Evolutionary conservation across 768 basidiomycete species (phyloP), one percentile per base, ranked within the genome.

Genomic region (Leccinum incarnatum): DNA sequence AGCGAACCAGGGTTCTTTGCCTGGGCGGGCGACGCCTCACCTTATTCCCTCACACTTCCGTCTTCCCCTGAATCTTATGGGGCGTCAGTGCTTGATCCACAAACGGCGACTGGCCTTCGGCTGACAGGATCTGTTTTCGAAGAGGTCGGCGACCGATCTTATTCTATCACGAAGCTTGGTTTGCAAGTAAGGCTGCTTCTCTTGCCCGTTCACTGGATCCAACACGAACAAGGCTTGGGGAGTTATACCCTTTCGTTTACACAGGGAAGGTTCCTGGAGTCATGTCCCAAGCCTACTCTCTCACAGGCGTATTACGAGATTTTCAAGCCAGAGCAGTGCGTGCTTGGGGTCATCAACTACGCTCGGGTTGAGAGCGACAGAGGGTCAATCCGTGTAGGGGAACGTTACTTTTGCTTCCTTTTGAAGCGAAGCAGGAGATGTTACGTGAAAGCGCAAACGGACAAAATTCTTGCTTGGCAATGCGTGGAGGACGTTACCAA

Each of bases 271-370:
- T 63, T 63, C 48, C 19, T 54, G 32, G 62, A 63, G 21, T 52
- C 57, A 10, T 19, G 19, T 17, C 62, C 62, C 2, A 17, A 29
- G 14, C 62, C 62, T 8, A 55, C 51, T 2, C 56, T 63, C 29
- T 59, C 62, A 11, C 62, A 51, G 15, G 62, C 57, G 4, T 64
- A 64, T 29, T 63, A 63, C 29, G 54, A 59, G n/a, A n/a, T 56
- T 19, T 63, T 63, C 62, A 55, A 37, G 51, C 62, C 62, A 46
- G 62, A 51, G 17, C 57, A 59, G 14, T 63, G 62, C 21, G 57
- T 64, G 10, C 62, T 63, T 29, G 62, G 62, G 15, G 47, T 64
- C 9, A 53, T 63, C 27, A 63, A 63, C 54, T 64, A 64, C 12
- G 40, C 62, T 2, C 62, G 29, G 23, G 40, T 47, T 5, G 57